A percentile compares a stretch with the other conserved stretches of the same genome.
phyloP scores from a whole-genome alignment of 2,329 filamentous ascomycete genomes.

The Leptosphaerulina australis region DNA sequence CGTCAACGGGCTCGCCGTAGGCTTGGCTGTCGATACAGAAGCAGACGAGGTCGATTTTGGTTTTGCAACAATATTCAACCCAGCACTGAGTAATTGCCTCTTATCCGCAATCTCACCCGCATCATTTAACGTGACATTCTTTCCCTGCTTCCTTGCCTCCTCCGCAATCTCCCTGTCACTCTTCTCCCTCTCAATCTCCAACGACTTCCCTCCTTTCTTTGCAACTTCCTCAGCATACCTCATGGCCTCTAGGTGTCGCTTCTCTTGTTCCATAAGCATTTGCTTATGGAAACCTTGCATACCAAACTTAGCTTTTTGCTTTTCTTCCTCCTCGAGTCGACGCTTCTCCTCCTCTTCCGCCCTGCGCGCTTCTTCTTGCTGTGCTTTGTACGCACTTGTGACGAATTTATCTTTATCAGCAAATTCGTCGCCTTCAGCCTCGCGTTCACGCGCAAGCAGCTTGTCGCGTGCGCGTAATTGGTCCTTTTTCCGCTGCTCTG shows the following conservation, averaged over 20 bases:
- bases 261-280: constrained; percentile 72
- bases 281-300: constrained; percentile 81
- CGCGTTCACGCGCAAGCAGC: constrained; percentile 76
- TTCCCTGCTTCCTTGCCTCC: constrained; percentile 68
- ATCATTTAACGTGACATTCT: constrained; percentile 74
- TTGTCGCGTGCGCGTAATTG: constrained; percentile 80
- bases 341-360: constrained; percentile 74
- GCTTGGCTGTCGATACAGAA: constrained; percentile 20
- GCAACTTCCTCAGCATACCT: constrained; percentile 63
- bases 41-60: constrained; percentile 57
- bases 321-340: constrained; percentile 68
- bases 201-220: constrained; percentile 4
- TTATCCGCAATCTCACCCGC: constrained; percentile 85
- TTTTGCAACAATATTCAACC: constrained; percentile 73
- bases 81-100: constrained; percentile 75
- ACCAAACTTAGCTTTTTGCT: constrained; percentile 69
- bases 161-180: constrained; percentile 68
- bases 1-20: constrained; percentile 33
- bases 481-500: constrained; percentile 78
- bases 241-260: constrained; percentile 71
- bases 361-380: constrained; percentile 75
- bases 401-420: constrained; percentile 86
- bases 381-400: constrained; percentile 79
- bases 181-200: constrained; percentile 52
- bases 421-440: constrained; percentile 80